phyloP scores from a whole-genome alignment of 495 filamentous ascomycete genomes.

The Trichocladium uniseriatum region DNA sequence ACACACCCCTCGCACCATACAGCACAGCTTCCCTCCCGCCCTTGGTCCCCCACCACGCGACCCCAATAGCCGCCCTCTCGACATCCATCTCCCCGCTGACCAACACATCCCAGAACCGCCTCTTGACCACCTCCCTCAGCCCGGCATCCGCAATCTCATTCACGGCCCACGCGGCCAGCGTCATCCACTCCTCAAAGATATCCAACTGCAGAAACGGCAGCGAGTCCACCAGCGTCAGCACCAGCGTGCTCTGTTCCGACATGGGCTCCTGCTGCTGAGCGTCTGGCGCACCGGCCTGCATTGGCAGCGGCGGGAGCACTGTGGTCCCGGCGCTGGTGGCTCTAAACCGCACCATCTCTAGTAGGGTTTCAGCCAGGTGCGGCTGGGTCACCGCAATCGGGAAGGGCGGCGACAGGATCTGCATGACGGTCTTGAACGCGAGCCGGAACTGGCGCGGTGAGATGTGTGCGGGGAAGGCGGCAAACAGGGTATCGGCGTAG shows the following conservation, averaged over 20 bases:
- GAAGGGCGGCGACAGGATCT: conserved; percentile 75
- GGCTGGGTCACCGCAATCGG: conserved; percentile 61
- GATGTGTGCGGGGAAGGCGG: conserved; percentile 73
- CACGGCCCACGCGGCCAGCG: conserved; percentile 59
- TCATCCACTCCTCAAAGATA: conserved; percentile 55
- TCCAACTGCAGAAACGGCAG: conserved; percentile 62
- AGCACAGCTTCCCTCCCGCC: conserved; percentile 36
- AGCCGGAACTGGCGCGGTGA: conserved; percentile 86
- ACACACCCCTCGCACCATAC: conserved; percentile 3
- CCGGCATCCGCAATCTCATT: conserved; percentile 49
- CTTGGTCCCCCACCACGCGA: conserved; percentile 71
- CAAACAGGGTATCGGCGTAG: conserved; percentile 78
- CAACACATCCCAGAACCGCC: conserved; percentile 77
- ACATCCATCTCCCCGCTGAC: conserved; percentile 87
- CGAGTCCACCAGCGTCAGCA: conserved; percentile 73
- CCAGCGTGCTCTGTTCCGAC: conserved; percentile 74
- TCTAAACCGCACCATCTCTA: conserved; percentile 72
- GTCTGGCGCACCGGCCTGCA: conserved; percentile 3
- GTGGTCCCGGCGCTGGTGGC: conserved; percentile 46
- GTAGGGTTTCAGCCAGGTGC: conserved; percentile 62
- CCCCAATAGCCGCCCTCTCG: conserved; percentile 67
- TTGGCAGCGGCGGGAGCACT: conserved; percentile 21
- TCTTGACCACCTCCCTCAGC: conserved; percentile 57
- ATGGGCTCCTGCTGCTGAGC: conserved; percentile 28
- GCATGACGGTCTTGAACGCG: conserved; percentile 82